These are phyloP conservation scores for Sinapis alba DNA, from an alignment of 441 rosid genomes.

Conservation along the genomic window DNA sequence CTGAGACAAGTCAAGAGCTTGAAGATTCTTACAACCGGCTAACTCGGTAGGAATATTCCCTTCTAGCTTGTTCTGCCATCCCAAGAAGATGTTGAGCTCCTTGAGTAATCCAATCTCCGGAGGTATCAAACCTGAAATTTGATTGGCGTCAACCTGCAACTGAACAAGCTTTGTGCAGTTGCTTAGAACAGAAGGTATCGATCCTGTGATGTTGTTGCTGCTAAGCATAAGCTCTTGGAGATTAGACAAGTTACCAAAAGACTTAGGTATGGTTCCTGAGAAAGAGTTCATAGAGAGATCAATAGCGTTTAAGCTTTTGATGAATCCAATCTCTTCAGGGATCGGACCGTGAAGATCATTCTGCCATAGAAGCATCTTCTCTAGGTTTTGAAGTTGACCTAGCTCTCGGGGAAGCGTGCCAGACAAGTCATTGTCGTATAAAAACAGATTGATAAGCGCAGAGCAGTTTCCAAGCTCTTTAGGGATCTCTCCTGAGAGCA, in stretches of 20 bases:
- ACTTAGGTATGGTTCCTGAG: not conserved
- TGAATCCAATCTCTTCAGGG: constrained; percentile 1
- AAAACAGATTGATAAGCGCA: not conserved
- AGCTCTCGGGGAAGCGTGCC: not conserved
- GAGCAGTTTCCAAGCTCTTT: constrained; percentile 5
- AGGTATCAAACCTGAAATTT: not conserved
- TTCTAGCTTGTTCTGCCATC: constrained; percentile 4
- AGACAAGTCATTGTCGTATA: not conserved
- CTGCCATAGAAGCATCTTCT: constrained; percentile 1
- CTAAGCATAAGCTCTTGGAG: constrained; percentile 8
- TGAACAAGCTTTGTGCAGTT: constrained; percentile 1
- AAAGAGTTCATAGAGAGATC: constrained; percentile 2
- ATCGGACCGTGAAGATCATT: not conserved
- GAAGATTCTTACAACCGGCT: not conserved
- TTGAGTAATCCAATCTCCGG: constrained; percentile 10
- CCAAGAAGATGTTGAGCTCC: constrained; percentile 1
- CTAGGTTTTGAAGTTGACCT: not conserved
- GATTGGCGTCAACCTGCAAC: not conserved
- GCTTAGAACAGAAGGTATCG: not conserved
- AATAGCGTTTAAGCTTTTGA: not conserved
- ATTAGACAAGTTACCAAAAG: not conserved
- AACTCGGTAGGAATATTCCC: not conserved
- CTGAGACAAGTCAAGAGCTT: constrained; percentile 7
- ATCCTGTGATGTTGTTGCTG: not conserved
- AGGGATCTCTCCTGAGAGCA: not conserved